These are phyloP conservation scores for Lineolata rhizophorae DNA, from an alignment of 495 filamentous ascomycete species.

Conservation along the genomic window DNA sequence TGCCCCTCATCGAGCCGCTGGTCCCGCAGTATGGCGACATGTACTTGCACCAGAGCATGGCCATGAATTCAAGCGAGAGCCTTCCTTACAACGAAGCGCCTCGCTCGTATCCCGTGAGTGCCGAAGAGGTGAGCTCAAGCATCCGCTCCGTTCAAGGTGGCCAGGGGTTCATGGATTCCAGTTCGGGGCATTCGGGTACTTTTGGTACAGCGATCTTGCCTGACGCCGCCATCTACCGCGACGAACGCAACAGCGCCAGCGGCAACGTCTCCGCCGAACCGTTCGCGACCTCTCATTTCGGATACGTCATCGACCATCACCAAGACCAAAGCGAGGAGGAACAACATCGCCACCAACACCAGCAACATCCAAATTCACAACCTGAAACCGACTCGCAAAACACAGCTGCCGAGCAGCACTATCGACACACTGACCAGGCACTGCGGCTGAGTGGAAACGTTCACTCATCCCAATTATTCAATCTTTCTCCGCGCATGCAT, in stretches of 20 bases:
- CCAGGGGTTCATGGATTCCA: conserved; percentile 12
- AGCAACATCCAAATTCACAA: no score
- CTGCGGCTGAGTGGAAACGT: no score
- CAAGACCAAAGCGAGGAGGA: no score
- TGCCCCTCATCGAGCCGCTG: conserved; percentile 11
- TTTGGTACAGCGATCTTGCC: no score
- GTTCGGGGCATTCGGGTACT: conserved; percentile 3
- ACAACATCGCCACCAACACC: no score
- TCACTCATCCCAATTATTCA: conserved; percentile 5
- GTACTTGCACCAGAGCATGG: conserved; percentile 7
- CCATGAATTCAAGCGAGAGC: conserved; percentile 11
- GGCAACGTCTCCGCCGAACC: conserved; percentile 7
- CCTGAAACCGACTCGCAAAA: no score
- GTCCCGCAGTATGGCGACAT: conserved; percentile 7
- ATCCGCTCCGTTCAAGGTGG: conserved; percentile 17
- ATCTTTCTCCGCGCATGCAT: conserved; percentile 29
- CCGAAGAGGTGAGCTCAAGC: conserved; percentile 16
- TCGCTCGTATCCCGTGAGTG: conserved; percentile 8
- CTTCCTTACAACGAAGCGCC: conserved; percentile 10
- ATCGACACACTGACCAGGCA: background rate
- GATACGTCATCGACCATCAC: no score
- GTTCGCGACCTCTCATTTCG: conserved; percentile 9
- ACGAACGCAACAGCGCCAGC: conserved; percentile 5
- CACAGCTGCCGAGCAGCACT: conserved; percentile 7
- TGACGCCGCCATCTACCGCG: no score